Evolutionary conservation across 116 monocot genomes (phyloP), one percentile per base, ranked within the genome.

Genomic region (Cymodocea nodosa): DNA sequence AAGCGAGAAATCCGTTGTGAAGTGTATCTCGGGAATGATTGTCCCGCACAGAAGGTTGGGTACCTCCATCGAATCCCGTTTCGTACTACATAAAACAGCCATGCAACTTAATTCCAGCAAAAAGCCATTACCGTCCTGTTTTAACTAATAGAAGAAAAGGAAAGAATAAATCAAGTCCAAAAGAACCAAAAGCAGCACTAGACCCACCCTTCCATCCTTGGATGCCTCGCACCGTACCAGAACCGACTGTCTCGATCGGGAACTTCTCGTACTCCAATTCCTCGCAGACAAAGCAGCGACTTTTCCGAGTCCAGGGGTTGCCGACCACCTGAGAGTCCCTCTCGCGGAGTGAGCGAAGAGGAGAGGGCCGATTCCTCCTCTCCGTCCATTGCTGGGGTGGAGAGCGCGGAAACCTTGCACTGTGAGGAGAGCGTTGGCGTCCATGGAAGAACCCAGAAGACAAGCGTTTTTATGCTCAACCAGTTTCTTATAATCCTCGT

Each of bases 151-250:
- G 30, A 23, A 48, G 35, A 51, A 51, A 30, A 17, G 4, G 4
- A 57, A 35, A 24, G 23, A 15, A 6, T 14, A 16, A 15, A 57
- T 52, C 20, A 65, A 59, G 44, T 62, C 4, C 23, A 51, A 19
- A 14, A 17, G 5, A 57, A 59, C 54, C 3, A n/a, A 56, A 2
- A 6, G 16, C 5, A 11, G 25, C 39, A 6, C 2, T 44, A 10
- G 8, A 5, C 35, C 50, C 56, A 64, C 70, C 36, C 58, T 70
- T 69, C 70, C 76, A 40, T 70, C 76, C 57, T 70, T 70, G 15
- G 76, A 4, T 51, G 76, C 76, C 64, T 70, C 64, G 23, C 76
- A 76, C 50, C 70, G 53, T 22, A 76, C 64, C 23, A 56, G 17
- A 51, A 64, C 19, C 23, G 57, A 51, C 35, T 56, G 56, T 48